Conservation (phyloP, 495 filamentous ascomycete genomes). For the Bombardia bombarda region DNA sequence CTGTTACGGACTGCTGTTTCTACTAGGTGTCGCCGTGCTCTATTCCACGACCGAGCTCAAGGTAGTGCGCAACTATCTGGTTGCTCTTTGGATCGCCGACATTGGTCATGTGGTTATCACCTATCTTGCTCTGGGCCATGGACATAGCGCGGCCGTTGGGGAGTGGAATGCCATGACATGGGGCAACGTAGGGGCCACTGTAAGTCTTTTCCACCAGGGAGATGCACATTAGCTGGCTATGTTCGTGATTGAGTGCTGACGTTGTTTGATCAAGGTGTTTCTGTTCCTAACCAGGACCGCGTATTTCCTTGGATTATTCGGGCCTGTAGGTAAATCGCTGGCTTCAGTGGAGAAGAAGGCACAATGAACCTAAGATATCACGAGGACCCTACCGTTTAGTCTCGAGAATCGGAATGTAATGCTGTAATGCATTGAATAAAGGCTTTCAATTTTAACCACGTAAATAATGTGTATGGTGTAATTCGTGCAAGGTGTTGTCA, state of each 20-base stretch:
- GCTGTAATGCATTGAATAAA: too few species aligned
- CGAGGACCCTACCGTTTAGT: too few species aligned
- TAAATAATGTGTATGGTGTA: too few species aligned
- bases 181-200: constrained; percentile 65
- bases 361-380: too few species aligned
- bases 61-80: constrained; percentile 60
- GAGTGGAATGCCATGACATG: constrained; percentile 64
- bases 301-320: constrained; percentile 54
- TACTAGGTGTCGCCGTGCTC: constrained; percentile 52
- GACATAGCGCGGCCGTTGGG: constrained; percentile 42
- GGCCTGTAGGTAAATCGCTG: constrained; percentile 21
- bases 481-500: too few species aligned
- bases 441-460: too few species aligned
- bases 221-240: background rate
- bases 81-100: constrained; percentile 58
- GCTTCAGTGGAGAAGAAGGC: constrained; percentile 7
- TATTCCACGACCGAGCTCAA: constrained; percentile 55
- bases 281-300: constrained; percentile 48
- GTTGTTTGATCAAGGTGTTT: constrained; percentile 2
- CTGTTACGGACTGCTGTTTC: constrained; percentile 55
- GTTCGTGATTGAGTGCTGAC: background rate
- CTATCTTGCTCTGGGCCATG: constrained; percentile 48
- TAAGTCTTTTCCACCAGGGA: constrained; percentile 17
- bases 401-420: too few species aligned
- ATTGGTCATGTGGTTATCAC: constrained; percentile 63